Conservation (phyloP, 176 grass and related monocot species). For the Musa troglodytarum region DNA sequence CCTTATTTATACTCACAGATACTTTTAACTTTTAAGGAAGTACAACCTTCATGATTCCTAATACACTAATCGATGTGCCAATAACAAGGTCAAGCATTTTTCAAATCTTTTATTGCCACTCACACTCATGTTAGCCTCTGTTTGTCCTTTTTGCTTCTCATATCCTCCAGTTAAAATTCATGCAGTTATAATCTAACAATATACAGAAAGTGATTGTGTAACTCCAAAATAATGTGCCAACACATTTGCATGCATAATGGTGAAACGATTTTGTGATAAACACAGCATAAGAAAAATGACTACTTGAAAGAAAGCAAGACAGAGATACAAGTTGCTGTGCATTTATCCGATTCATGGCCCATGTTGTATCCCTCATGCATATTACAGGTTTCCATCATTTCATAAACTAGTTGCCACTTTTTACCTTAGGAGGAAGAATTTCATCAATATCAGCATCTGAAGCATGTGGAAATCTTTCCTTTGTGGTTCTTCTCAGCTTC, state of each 20-base stretch:
- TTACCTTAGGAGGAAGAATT: slow-evolving; percentile 81
- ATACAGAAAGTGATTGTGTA: neutral
- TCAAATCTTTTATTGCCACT: neutral
- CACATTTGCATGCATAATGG: too few species aligned
- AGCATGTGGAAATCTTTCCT: slow-evolving; percentile 69
- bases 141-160: neutral
- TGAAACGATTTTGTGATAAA: neutral
- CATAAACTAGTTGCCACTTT: neutral
- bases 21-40: neutral
- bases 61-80: neutral
- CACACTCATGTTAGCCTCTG: too few species aligned
- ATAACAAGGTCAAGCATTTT: neutral
- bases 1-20: neutral
- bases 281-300: neutral
- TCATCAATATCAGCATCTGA: slow-evolving; percentile 68
- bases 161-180: neutral
- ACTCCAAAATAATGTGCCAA: neutral
- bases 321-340: too few species aligned
- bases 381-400: too few species aligned
- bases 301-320: too few species aligned
- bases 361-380: too few species aligned
- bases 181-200: neutral
- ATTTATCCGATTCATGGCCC: too few species aligned
- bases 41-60: neutral
- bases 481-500: slow-evolving; percentile 74